phyloP scores from a whole-genome alignment of 371 early-diverging fungal species.

The Choanephora cucurbitarum region DNA sequence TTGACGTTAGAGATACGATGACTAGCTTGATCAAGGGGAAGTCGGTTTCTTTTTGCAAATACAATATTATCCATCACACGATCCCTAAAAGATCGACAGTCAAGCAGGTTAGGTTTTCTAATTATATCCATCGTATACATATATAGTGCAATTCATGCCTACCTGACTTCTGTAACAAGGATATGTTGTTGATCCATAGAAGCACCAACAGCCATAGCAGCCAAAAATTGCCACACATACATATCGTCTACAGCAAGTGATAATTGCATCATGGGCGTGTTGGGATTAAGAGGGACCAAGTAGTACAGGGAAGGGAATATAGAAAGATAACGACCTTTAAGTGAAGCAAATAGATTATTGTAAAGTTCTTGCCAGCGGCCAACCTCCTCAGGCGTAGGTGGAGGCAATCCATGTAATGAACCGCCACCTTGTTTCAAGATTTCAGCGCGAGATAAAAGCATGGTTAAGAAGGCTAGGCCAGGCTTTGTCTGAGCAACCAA shows the following conservation, averaged over 20 bases:
- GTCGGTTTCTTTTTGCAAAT: slow-evolving; percentile 62
- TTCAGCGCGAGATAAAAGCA: slow-evolving; percentile 89
- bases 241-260: slow-evolving; percentile 72
- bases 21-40: slow-evolving; percentile 62
- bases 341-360: slow-evolving; percentile 69
- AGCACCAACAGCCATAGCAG: slow-evolving; percentile 92
- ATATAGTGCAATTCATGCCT: too few relatives aligned
- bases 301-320: slow-evolving; percentile 71
- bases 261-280: slow-evolving; percentile 41
- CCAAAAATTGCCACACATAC: slow-evolving; percentile 98
- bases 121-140: too few relatives aligned
- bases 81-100: too few relatives aligned
- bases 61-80: slow-evolving; percentile 84
- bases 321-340: slow-evolving; percentile 77
- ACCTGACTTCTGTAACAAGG: slow-evolving; percentile 87
- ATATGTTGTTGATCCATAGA: slow-evolving; percentile 92
- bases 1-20: slow-evolving; percentile 87
- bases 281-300: slow-evolving; percentile 51
- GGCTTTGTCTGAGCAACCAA: slow-evolving; percentile 83
- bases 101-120: too few relatives aligned
- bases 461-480: slow-evolving; percentile 86
- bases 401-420: slow-evolving; percentile 53
- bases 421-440: slow-evolving; percentile 81
- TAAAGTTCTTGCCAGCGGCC: slow-evolving; percentile 77
- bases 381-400: slow-evolving; percentile 66